phyloP scores from a whole-genome alignment of 1,284 basidiomycete species.

The Veloporphyrellus conicus region DNA sequence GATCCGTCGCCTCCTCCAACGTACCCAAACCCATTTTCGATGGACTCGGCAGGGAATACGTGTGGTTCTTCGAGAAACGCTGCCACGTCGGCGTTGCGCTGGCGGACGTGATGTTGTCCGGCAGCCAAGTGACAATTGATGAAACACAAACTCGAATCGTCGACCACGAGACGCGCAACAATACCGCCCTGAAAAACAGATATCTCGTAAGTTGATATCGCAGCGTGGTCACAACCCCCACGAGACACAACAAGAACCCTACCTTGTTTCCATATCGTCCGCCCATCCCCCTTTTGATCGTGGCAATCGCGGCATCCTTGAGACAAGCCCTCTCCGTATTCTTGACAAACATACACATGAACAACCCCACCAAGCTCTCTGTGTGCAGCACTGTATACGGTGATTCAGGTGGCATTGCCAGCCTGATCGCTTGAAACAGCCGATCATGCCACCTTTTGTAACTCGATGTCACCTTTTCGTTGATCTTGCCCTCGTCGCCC shows the following conservation, averaged over 20 bases:
- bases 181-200: conserved; percentile 77
- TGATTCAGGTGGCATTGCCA: conserved; percentile 62
- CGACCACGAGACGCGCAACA: conserved; percentile 82
- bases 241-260: conserved; percentile 14
- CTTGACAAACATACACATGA: conserved; percentile 85
- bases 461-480: conserved; percentile 76
- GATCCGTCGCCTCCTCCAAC: conserved; percentile 90
- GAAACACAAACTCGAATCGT: conserved; percentile 90
- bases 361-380: conserved; percentile 88
- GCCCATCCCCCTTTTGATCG: conserved; percentile 88
- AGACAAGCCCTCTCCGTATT: conserved; percentile 54
- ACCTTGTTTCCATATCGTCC: conserved; percentile 96
- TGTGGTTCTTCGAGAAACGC: conserved; percentile 80
- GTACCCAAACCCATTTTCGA: conserved; percentile 60
- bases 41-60: conserved; percentile 53
- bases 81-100: conserved; percentile 82
- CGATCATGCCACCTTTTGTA: conserved; percentile 88
- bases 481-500: conserved; percentile 57
- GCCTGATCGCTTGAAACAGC: conserved; percentile 66
- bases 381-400: conserved; percentile 80
- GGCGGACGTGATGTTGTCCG: conserved; percentile 78
- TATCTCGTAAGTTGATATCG: neutral
- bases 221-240: neutral
- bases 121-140: conserved; percentile 97
- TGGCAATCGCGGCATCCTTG: conserved; percentile 70